Conservation (phyloP, 2,329 filamentous ascomycete species). For the Arachnomyces sp. region DNA sequence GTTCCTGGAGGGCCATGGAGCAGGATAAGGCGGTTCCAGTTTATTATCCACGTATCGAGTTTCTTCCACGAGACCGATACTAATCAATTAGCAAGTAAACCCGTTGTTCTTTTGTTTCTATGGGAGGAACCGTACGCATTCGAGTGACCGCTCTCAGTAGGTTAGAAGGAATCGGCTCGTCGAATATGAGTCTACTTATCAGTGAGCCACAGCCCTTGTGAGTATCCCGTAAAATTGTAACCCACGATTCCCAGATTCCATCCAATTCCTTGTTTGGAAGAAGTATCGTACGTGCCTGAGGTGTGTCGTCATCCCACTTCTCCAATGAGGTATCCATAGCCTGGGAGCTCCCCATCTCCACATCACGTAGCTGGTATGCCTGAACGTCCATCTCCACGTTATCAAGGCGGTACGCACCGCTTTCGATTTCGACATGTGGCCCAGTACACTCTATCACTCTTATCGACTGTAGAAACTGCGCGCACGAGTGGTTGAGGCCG, state of each 20-base stretch:
- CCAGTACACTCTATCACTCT: conserved; percentile 34
- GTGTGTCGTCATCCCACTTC: conserved; percentile 16
- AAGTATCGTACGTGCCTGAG: conserved; percentile 24
- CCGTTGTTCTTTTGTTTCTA: background rate
- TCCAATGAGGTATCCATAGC: conserved; percentile 11
- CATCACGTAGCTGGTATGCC: conserved; percentile 29
- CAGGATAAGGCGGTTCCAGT: conserved; percentile 54
- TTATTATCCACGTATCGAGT: conserved; percentile 30
- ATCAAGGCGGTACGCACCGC: conserved; percentile 21
- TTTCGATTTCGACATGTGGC: conserved; percentile 9
- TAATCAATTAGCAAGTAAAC: conserved; percentile 8
- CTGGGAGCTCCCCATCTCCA: conserved; percentile 13
- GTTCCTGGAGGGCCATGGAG: conserved; percentile 92
- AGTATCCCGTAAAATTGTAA: background rate
- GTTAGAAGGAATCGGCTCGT: conserved; percentile 32
- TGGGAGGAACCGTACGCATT: conserved; percentile 22
- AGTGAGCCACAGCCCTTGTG: background rate
- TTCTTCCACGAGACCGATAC: conserved; percentile 25
- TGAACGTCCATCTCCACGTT: conserved; percentile 36
- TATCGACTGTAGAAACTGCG: conserved; percentile 25
- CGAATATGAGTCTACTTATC: conserved; percentile 33
- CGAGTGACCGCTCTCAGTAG: conserved; percentile 34
- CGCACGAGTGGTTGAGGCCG: conserved; percentile 17
- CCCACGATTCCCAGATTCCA: conserved; percentile 38
- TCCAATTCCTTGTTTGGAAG: conserved; percentile 34